A percentile compares a stretch with the other conserved stretches of the same genome.
Evolutionary conservation across 2,329 filamentous ascomycete species (phyloP).

Genomic region (Pseudogymnoascus sp.): DNA sequence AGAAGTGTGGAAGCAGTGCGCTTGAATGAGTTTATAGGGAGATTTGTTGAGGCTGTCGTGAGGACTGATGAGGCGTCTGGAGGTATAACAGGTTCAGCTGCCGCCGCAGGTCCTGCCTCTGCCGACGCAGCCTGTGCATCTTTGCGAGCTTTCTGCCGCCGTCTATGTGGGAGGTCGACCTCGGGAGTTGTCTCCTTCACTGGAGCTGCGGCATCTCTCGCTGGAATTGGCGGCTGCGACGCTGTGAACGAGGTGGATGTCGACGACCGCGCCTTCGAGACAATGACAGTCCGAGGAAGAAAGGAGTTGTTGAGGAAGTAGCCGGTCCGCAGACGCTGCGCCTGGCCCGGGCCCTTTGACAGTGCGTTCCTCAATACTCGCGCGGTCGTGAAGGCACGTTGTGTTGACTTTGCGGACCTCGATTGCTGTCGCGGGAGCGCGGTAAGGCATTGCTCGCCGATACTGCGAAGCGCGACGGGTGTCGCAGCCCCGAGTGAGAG

Average conservation of each 20-base stretch:
- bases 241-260: slow-evolving; percentile 3
- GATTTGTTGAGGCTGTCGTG: slow-evolving; percentile 43
- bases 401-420: not conserved
- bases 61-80: slow-evolving; percentile 49
- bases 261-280: not conserved
- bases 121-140: slow-evolving; percentile 18
- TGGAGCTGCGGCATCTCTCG: not conserved
- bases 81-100: slow-evolving; percentile 29
- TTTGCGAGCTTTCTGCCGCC: slow-evolving; percentile 21
- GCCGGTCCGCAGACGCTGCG: not conserved
- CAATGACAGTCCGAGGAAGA: not conserved
- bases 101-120: slow-evolving; percentile 15
- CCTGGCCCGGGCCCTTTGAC: not conserved
- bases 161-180: slow-evolving; percentile 26
- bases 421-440: not conserved
- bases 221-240: slow-evolving; percentile 1
- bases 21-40: slow-evolving; percentile 44
- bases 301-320: slow-evolving; percentile 7
- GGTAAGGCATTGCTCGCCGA: not conserved
- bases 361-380: slow-evolving; percentile 8
- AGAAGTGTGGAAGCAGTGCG: slow-evolving; percentile 74
- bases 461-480: slow-evolving; percentile 1
- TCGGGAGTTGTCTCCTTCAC: not conserved
- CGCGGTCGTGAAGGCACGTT: not conserved
- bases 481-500: slow-evolving; percentile 10